These are phyloP conservation scores for Apophysomyces sp. DNA, from an alignment of 371 early-diverging fungal genomes.

Conservation along the genomic window DNA sequence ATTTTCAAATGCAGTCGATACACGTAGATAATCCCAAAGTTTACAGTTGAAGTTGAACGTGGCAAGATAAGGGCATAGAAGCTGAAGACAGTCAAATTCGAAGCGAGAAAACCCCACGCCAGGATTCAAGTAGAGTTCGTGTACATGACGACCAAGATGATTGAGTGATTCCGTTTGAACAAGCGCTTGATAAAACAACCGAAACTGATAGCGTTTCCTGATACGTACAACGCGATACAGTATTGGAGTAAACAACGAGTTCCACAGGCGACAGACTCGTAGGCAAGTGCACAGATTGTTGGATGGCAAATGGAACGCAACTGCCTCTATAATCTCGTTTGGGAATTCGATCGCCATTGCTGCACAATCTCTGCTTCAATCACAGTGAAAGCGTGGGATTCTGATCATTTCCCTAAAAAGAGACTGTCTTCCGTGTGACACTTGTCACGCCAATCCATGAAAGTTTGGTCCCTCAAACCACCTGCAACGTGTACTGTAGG, in stretches of 20 bases:
- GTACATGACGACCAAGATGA: background rate
- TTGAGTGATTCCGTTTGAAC: background rate
- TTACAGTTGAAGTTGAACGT: background rate
- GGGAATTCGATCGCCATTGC: no score
- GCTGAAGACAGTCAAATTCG: background rate
- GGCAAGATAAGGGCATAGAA: background rate
- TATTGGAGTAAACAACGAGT: background rate
- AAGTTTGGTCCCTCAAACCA: no score
- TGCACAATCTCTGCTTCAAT: no score
- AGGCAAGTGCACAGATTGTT: background rate
- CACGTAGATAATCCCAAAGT: background rate
- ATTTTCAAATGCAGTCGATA: background rate
- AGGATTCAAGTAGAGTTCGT: background rate
- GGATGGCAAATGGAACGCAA: background rate
- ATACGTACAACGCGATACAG: background rate
- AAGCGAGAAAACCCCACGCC: background rate
- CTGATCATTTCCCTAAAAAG: no score
- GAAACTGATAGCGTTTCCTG: background rate
- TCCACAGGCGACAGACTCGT: background rate
- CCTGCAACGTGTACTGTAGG: no score
- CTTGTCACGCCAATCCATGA: no score
- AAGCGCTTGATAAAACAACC: background rate
- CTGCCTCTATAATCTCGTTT: no score
- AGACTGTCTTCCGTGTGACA: no score
- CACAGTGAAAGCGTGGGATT: no score